Percentiles rank a stretch among this genome's conserved stretches.
These are phyloP conservation scores for Penicillium goetzii DNA, from an alignment of 495 filamentous ascomycete species.

Conservation along the genomic window DNA sequence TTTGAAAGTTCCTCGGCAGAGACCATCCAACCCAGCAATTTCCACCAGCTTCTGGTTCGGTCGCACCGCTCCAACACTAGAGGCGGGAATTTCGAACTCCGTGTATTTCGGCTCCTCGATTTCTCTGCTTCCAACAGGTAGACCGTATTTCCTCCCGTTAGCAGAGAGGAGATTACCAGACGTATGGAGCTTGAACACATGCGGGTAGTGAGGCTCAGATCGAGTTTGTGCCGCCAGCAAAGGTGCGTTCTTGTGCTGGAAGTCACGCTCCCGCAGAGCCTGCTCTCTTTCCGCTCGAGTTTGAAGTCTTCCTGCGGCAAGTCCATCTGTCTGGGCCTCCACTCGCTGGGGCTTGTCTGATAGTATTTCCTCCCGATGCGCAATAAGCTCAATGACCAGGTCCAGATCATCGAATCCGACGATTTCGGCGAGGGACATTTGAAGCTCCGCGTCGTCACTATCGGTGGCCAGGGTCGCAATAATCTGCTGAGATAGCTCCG, in stretches of 20 bases:
- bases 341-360: slow-evolving; percentile 37
- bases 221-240: slow-evolving; percentile 65
- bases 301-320: slow-evolving; percentile 61
- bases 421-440: slow-evolving; percentile 87
- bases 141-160: slow-evolving; percentile 73
- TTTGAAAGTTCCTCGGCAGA: slow-evolving; percentile 89
- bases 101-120: slow-evolving; percentile 74
- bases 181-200: slow-evolving; percentile 82
- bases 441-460: slow-evolving; percentile 76
- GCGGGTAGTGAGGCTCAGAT: slow-evolving; percentile 75
- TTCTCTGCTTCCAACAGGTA: slow-evolving; percentile 68
- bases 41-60: slow-evolving; percentile 71
- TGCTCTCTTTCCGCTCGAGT: slow-evolving; percentile 78
- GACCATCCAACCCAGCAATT: slow-evolving; percentile 82
- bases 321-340: slow-evolving; percentile 51
- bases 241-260: slow-evolving; percentile 77
- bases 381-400: slow-evolving; percentile 80
- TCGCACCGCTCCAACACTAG: slow-evolving; percentile 73
- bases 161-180: slow-evolving; percentile 82
- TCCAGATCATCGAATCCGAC: slow-evolving; percentile 92
- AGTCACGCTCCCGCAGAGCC: slow-evolving; percentile 71
- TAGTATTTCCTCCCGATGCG: slow-evolving; percentile 68
- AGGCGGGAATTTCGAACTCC: slow-evolving; percentile 84
- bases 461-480: slow-evolving; percentile 67
- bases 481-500: slow-evolving; percentile 71